Evolutionary conservation across 305 asterid species (phyloP), one percentile per base, ranked within the genome.

Genomic region (Solanum hybrid): DNA sequence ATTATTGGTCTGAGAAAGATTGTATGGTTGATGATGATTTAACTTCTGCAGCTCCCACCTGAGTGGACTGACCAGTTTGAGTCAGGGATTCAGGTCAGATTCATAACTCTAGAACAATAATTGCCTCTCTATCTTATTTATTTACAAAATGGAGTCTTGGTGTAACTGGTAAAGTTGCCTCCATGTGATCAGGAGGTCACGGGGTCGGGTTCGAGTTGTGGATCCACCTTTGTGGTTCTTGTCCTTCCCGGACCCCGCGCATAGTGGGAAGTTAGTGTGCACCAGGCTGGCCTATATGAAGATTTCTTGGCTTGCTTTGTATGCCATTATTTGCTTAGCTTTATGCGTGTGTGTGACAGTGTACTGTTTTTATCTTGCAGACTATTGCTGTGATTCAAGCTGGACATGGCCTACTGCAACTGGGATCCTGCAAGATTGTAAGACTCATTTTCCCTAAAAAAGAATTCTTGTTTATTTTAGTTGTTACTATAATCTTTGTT

Each of bases 61-160:
- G 99, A 97, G 92, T 97, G 99, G 99, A 96, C 96, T 88, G 99
- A 97, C 89, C 99, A 97, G 96, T 97, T 97, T 92, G 99, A 97
- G 88, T 96, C 98, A 39, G 99, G 99, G 91, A 97, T 97, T 93
- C 99, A 97, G 98, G 99, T 96, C 87, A 92, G 93, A 65, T 89
- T 89, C 86, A 72, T 10, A 45, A 73, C 79, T 82, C 75, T 34
- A 72, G 29, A 81, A 79, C 83, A 27, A 17, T 83, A 91, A 15
- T 70, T 89, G 88, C 80, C 61, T 31, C 70, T 89, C 29, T 20
- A 51, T 84, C 76, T 51, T 51, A 45, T 45, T 83, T 83, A 10
- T 83, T 8, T 79, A 79, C 14, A 2, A 75, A 75, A 17, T 4
- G 1, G 24, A 75, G 80, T 17, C n/a, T 75, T 75, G 37, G 32